A percentile compares a stretch with the other conserved stretches of the same genome.
Evolutionary conservation across 371 early-diverging fungal species (phyloP).

Genomic region (Nematocida ausubeli): DNA sequence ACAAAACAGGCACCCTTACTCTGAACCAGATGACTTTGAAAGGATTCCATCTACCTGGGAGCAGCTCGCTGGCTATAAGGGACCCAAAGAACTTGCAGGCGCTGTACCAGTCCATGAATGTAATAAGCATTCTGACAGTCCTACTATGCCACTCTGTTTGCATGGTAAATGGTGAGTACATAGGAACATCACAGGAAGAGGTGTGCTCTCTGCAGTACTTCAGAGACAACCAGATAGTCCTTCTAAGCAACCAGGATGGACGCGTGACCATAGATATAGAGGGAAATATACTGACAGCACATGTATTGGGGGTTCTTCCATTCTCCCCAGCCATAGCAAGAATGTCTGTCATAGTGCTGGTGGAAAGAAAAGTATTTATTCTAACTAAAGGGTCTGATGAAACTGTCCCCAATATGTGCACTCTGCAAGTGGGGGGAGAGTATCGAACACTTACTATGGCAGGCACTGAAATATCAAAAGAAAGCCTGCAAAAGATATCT

Average conservation of each 20-base stretch:
- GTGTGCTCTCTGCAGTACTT: conserved; percentile 63
- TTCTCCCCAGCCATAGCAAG: conserved; percentile 66
- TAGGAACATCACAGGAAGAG: conserved; percentile 68
- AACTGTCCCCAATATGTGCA: conserved; percentile 60
- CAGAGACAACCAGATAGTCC: conserved; percentile 7
- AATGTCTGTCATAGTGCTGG: conserved; percentile 62
- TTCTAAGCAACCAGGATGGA: conserved; percentile 41
- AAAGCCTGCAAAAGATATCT: conserved; percentile 70
- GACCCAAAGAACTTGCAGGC: neutral
- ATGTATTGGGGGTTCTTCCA: conserved; percentile 44
- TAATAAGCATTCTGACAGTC: conserved; percentile 43
- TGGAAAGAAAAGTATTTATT: conserved; percentile 54
- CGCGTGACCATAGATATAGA: conserved; percentile 34
- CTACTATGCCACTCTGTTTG: conserved; percentile 66
- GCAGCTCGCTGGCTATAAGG: neutral
- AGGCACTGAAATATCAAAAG: conserved; percentile 72
- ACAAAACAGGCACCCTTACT: conserved; percentile 96
- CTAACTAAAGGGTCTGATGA: conserved; percentile 87
- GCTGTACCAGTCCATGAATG: neutral
- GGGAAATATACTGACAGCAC: neutral
- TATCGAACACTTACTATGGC: conserved; percentile 82
- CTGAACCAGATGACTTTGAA: conserved; percentile 88
- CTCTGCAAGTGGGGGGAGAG: conserved; percentile 74
- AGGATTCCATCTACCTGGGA: conserved; percentile 48
- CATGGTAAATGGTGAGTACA: conserved; percentile 60